phyloP scores from a whole-genome alignment of 306 rosid genomes.

The Crotalaria pallida region DNA sequence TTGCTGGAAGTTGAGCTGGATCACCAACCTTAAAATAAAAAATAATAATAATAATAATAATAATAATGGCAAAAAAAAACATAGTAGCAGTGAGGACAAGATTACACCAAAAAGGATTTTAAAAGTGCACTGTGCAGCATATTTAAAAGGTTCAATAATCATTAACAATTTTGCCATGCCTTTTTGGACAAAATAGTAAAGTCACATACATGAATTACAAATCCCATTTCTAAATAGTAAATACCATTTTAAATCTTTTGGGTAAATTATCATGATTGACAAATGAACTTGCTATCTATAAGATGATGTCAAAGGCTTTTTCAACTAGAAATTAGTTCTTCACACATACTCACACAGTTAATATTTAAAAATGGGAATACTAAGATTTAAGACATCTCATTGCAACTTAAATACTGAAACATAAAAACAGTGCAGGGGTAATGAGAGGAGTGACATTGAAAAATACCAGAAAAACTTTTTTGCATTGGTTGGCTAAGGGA shows the following conservation, averaged over 20 bases:
- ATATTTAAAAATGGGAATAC: background rate
- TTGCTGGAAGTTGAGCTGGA: conserved; percentile 98
- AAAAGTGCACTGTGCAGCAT: background rate
- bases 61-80: background rate
- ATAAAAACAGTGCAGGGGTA: background rate
- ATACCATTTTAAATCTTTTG: background rate
- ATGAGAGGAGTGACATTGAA: conserved; percentile 13
- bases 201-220: conserved; percentile 1
- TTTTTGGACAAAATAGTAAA: conserved; percentile 1
- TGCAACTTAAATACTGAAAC: conserved; percentile 10
- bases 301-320: background rate
- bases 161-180: background rate
- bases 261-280: background rate
- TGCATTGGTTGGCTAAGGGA: conserved; percentile 90
- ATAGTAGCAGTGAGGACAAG: conserved; percentile 2
- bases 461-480: conserved; percentile 87
- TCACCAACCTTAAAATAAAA: conserved; percentile 63
- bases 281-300: background rate
- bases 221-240: conserved; percentile 1
- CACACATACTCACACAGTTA: background rate
- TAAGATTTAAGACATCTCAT: background rate
- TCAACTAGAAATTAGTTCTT: background rate
- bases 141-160: background rate
- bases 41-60: background rate
- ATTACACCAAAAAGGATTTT: background rate